phyloP scores from a whole-genome alignment of 345 rosid species.

The Citrus hindsii region DNA sequence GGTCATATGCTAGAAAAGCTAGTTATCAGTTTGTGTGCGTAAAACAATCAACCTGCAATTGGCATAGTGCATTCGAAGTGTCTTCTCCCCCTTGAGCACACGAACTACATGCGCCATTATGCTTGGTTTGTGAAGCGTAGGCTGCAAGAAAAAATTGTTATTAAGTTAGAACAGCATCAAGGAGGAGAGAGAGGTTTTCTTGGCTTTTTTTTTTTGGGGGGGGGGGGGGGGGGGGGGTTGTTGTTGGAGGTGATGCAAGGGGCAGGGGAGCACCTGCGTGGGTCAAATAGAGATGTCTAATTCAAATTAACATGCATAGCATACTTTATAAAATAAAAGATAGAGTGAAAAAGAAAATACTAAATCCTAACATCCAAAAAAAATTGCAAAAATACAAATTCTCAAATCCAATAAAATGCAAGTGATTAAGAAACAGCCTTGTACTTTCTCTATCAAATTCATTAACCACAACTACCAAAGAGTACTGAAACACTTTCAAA shows the following conservation, averaged over 20 bases:
- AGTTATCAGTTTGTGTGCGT: not conserved
- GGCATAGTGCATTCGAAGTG: constrained; percentile 98
- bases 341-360: not conserved
- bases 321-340: not conserved
- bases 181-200: too few relatives aligned
- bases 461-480: not conserved
- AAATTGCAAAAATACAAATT: not conserved
- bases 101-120: constrained; percentile 97
- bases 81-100: constrained; percentile 87
- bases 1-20: not conserved
- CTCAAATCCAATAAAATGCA: not conserved
- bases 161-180: constrained; percentile 16
- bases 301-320: too few relatives aligned
- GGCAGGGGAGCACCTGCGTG: too few relatives aligned
- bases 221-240: too few relatives aligned
- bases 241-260: too few relatives aligned
- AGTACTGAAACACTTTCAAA: too few relatives aligned
- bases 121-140: constrained; percentile 97
- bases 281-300: too few relatives aligned
- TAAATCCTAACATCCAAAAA: not conserved
- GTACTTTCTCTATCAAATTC: not conserved
- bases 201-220: too few relatives aligned
- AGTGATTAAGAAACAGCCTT: not conserved
- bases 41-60: constrained; percentile 80
- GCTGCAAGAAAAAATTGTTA: constrained; percentile 50